Conservation (phyloP, 306 rosid species). For the Trifolium pratense region DNA sequence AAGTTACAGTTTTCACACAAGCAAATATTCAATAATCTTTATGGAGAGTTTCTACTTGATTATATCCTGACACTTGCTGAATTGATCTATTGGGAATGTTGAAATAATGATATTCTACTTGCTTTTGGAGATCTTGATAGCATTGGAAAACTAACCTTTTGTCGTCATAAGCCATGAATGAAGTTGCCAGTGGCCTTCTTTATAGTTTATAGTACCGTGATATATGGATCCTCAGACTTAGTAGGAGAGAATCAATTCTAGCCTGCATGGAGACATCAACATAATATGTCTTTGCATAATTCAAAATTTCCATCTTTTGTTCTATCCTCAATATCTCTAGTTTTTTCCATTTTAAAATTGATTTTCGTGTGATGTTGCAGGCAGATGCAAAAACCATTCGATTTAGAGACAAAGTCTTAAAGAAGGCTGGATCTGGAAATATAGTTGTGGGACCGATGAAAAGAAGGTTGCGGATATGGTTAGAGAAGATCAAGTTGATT, state of each 20-base stretch:
- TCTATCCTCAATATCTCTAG: constrained; percentile 2
- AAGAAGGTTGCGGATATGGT: constrained; percentile 85
- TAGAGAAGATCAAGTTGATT: constrained; percentile 87
- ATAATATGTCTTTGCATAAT: constrained; percentile 12
- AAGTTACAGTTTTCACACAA: neutral
- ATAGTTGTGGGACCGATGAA: constrained; percentile 90
- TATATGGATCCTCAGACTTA: constrained; percentile 5
- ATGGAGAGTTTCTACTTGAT: neutral
- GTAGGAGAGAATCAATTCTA: constrained; percentile 5
- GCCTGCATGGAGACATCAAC: constrained; percentile 22
- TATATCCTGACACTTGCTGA: too few relatives aligned
- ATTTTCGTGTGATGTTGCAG: constrained; percentile 54
- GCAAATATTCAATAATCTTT: neutral
- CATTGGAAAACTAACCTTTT: too few relatives aligned
- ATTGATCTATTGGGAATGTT: too few relatives aligned
- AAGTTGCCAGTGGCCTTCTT: too few relatives aligned
- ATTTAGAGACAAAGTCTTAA: constrained; percentile 83
- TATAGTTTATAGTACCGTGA: neutral
- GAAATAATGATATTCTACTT: too few relatives aligned
- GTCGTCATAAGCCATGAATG: too few relatives aligned
- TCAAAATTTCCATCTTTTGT: constrained; percentile 25
- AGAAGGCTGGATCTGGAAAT: constrained; percentile 90
- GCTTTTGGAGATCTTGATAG: too few relatives aligned
- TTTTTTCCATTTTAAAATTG: constrained; percentile 11
- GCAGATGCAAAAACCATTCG: constrained; percentile 92